Percentiles rank a stretch among this genome's conserved stretches.
These are phyloP conservation scores for Ceratocystis harringtonii DNA, from an alignment of 2,329 filamentous ascomycete species.

Conservation along the genomic window DNA sequence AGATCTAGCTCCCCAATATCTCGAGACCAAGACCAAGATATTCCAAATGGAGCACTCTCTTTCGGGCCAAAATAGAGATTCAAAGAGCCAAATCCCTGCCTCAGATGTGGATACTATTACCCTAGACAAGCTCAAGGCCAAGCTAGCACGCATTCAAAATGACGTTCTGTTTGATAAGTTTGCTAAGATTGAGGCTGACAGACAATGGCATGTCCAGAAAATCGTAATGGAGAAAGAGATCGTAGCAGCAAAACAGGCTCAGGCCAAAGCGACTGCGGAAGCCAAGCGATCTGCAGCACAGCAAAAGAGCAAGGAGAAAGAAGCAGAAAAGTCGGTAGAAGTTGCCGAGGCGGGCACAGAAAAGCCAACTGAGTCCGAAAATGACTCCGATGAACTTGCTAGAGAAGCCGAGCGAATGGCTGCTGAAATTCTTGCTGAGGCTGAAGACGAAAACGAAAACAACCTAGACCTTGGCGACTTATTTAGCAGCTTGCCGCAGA, in stretches of 20 bases:
- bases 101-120: slow-evolving; percentile 29
- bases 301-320: not conserved
- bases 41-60: slow-evolving; percentile 43
- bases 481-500: slow-evolving; percentile 46
- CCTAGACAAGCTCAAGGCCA: slow-evolving; percentile 52
- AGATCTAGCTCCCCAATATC: slow-evolving; percentile 57
- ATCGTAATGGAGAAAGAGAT: slow-evolving; percentile 48
- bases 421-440: slow-evolving; percentile 42
- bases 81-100: slow-evolving; percentile 22
- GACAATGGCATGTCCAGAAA: slow-evolving; percentile 46
- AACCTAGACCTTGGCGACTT: slow-evolving; percentile 32
- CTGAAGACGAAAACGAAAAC: slow-evolving; percentile 44
- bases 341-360: slow-evolving; percentile 7
- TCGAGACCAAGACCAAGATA: slow-evolving; percentile 57
- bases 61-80: slow-evolving; percentile 25
- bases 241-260: slow-evolving; percentile 33
- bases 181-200: slow-evolving; percentile 36
- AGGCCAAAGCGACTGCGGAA: slow-evolving; percentile 20
- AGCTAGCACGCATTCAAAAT: slow-evolving; percentile 61
- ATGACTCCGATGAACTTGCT: slow-evolving; percentile 33
- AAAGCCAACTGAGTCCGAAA: slow-evolving; percentile 17
- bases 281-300: not conserved
- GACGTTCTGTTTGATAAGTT: slow-evolving; percentile 60
- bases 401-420: slow-evolving; percentile 44
- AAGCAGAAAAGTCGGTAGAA: slow-evolving; percentile 14